A percentile compares a stretch with the other conserved stretches of the same genome.
phyloP scores from a whole-genome alignment of 2,329 filamentous ascomycete species.

The Pestalotiopsis fici region DNA sequence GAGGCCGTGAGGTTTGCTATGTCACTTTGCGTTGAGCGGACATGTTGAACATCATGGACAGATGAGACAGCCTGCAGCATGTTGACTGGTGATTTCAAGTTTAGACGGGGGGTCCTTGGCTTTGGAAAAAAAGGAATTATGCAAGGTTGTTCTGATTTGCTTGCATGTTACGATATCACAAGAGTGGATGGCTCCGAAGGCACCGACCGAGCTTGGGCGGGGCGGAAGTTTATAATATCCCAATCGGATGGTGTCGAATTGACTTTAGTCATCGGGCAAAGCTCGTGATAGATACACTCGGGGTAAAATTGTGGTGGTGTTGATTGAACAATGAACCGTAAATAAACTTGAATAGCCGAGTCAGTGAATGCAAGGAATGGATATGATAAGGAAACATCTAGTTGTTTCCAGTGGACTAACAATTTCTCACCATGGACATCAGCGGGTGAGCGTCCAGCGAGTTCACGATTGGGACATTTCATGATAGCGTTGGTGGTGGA shows the following conservation, averaged over 20 bases:
- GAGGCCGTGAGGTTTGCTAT: constrained; percentile 29
- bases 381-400: not conserved
- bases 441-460: too few relatives aligned
- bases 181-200: not conserved
- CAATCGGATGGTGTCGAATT: not conserved
- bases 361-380: not conserved
- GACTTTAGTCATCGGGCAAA: not conserved
- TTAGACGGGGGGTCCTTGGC: not conserved
- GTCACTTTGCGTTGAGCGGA: constrained; percentile 22
- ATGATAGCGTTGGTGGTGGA: not conserved
- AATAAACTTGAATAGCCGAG: not conserved
- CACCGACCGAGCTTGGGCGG: not conserved
- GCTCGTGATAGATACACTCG: not conserved
- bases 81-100: not conserved
- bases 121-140: not conserved
- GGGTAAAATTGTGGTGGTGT: not conserved
- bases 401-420: not conserved
- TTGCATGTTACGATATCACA: too few relatives aligned
- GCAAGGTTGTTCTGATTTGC: not conserved
- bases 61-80: constrained; percentile 27
- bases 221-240: not conserved
- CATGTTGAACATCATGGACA: constrained; percentile 23
- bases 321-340: not conserved
- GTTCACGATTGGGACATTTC: not conserved
- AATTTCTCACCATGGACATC: not conserved